Percentiles rank a stretch among this genome's conserved stretches.
These are phyloP conservation scores for Schizonepeta tenuifolia DNA, from an alignment of 257 asterid species.

Conservation along the genomic window DNA sequence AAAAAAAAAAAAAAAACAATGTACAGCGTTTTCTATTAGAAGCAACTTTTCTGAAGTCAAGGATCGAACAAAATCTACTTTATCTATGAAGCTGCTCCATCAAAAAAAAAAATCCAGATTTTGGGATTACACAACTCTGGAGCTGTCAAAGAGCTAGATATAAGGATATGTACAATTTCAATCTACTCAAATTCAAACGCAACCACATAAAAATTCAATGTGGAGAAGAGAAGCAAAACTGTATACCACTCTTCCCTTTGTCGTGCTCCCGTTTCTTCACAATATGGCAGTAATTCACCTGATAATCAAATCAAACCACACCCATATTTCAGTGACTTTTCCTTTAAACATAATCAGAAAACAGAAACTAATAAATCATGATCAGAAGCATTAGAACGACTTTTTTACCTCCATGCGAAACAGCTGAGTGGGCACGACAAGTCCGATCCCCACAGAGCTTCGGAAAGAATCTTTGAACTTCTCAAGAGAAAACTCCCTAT, in stretches of 20 bases:
- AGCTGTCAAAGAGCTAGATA: constrained; percentile 30
- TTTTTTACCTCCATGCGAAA: constrained; percentile 89
- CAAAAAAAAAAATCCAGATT: constrained; percentile 28
- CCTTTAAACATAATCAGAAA: too few species aligned
- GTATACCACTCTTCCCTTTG: constrained; percentile 82
- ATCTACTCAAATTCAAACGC: constrained; percentile 28
- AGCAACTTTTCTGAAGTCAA: not conserved
- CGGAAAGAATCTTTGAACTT: constrained; percentile 76
- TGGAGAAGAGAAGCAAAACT: constrained; percentile 85
- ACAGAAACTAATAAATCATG: too few species aligned
- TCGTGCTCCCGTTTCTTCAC: constrained; percentile 74
- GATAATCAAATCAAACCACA: constrained; percentile 27
- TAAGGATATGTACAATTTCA: constrained; percentile 10
- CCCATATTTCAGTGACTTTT: too few species aligned
- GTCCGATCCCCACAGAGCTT: constrained; percentile 76
- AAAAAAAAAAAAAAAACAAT: too few species aligned
- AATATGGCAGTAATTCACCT: constrained; percentile 84
- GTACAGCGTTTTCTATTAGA: too few species aligned
- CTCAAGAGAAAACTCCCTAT: constrained; percentile 53
- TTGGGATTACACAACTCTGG: constrained; percentile 29
- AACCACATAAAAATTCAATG: constrained; percentile 39
- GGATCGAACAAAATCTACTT: constrained; percentile 31
- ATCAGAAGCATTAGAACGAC: not conserved
- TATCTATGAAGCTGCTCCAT: constrained; percentile 35
- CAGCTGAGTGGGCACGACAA: constrained; percentile 80